Evolutionary conservation across 169 alveolate species (phyloP).

Genomic region (Eimeria maxima): DNA sequence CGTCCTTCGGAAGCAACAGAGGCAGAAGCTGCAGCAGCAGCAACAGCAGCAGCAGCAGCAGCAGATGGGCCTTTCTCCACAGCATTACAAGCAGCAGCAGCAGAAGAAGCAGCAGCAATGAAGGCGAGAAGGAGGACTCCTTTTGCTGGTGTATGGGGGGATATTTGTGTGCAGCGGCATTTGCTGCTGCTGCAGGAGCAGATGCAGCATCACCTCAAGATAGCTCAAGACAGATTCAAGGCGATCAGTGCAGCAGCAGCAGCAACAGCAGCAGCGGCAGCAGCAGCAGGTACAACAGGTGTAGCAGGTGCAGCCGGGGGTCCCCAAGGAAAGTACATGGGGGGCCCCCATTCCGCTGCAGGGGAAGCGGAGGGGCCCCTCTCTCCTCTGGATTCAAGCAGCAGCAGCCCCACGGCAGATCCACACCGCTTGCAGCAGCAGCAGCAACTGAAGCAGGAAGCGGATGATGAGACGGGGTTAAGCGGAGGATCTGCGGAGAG

Average conservation of each 20-base stretch:
- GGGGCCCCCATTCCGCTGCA: too few species aligned
- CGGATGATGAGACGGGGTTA: too few species aligned
- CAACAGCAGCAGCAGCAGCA: too few species aligned
- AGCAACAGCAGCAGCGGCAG: slow-evolving; percentile 38
- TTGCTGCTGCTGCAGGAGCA: too few species aligned
- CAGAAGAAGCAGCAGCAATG: not conserved
- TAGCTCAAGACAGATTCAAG: not conserved
- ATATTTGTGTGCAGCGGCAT: not conserved
- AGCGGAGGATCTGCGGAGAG: too few species aligned
- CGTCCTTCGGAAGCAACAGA: too few species aligned
- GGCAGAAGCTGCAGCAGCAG: too few species aligned
- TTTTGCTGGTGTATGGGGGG: not conserved
- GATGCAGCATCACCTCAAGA: not conserved
- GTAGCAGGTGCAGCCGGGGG: slow-evolving; percentile 13
- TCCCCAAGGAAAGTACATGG: too few species aligned
- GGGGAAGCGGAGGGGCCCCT: not conserved
- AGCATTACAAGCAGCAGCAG: not conserved
- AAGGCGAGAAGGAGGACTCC: not conserved
- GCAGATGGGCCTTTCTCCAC: not conserved
- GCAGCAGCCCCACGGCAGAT: not conserved
- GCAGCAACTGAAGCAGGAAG: slow-evolving; percentile 4
- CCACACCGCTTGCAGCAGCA: not conserved
- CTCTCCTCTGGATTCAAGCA: not conserved
- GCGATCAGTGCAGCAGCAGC: slow-evolving; percentile 4
- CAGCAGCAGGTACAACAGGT: too few species aligned